Evolutionary conservation across 1,284 basidiomycete species (phyloP).

Genomic region (Omphalotus olearius): DNA sequence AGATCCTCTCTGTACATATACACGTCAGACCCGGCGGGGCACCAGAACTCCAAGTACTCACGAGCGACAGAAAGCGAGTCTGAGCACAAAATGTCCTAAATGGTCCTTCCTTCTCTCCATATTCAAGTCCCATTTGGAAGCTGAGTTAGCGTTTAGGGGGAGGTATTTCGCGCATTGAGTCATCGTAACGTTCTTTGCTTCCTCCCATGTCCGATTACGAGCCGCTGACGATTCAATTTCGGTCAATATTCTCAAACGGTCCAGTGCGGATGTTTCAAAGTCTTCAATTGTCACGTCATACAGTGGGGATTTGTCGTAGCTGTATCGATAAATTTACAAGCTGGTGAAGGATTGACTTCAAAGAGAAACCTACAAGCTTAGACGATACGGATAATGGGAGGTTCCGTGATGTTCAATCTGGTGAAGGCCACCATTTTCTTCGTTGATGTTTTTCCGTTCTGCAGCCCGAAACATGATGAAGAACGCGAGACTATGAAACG

Average conservation of each 20-base stretch:
- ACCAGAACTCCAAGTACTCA: slow-evolving; percentile 39
- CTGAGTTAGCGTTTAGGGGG: slow-evolving; percentile 63
- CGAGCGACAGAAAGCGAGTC: slow-evolving; percentile 96
- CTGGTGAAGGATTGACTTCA: slow-evolving; percentile 10
- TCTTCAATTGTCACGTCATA: slow-evolving; percentile 95
- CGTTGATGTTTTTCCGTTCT: slow-evolving; percentile 8
- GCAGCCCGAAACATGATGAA: slow-evolving; percentile 20
- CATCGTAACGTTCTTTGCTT: slow-evolving; percentile 62
- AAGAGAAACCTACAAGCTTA: slow-evolving; percentile 71
- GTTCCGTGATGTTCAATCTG: slow-evolving; percentile 7
- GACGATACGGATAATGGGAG: slow-evolving; percentile 56
- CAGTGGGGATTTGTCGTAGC: slow-evolving; percentile 84
- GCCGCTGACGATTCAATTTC: slow-evolving; percentile 93
- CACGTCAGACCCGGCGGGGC: background rate
- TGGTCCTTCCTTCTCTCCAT: slow-evolving; percentile 74
- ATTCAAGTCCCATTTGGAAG: slow-evolving; percentile 19
- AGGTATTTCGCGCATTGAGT: slow-evolving; percentile 69
- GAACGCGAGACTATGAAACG: background rate
- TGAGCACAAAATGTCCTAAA: slow-evolving; percentile 91
- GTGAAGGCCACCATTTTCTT: background rate
- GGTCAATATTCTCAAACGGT: slow-evolving; percentile 85
- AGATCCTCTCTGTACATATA: slow-evolving; percentile 75
- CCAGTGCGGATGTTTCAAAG: slow-evolving; percentile 90
- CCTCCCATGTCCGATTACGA: slow-evolving; percentile 79
- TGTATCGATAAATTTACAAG: slow-evolving; percentile 24